These are phyloP conservation scores for Paraphoma chrysanthemicola DNA, from an alignment of 2,329 filamentous ascomycete species.

Conservation along the genomic window DNA sequence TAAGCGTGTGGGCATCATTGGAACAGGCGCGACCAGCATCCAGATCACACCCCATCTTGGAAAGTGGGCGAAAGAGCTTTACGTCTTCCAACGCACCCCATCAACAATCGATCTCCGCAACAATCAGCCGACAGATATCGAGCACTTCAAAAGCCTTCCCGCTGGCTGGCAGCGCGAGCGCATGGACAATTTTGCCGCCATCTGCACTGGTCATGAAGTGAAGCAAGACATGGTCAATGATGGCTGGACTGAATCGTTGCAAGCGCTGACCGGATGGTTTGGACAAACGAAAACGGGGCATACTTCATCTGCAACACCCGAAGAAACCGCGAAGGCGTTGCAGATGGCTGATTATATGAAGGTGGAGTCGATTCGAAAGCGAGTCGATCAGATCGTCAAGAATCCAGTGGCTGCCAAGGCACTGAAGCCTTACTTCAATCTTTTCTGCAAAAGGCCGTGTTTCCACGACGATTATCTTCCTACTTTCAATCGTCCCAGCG, in stretches of 20 bases:
- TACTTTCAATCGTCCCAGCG: slow-evolving; percentile 65
- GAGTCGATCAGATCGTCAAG: slow-evolving; percentile 58
- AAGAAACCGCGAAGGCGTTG: slow-evolving; percentile 19
- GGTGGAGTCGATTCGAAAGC: slow-evolving; percentile 53
- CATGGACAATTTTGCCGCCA: slow-evolving; percentile 52
- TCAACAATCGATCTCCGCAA: slow-evolving; percentile 50
- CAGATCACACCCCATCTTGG: slow-evolving; percentile 50
- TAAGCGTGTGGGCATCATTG: slow-evolving; percentile 43
- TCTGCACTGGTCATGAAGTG: slow-evolving; percentile 41
- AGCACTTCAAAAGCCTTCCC: slow-evolving; percentile 16
- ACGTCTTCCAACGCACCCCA: slow-evolving; percentile 64
- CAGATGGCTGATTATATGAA: slow-evolving; percentile 46
- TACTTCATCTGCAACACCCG: background rate
- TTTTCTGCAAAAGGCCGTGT: slow-evolving; percentile 69
- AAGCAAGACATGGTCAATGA: slow-evolving; percentile 56
- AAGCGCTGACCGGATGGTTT: slow-evolving; percentile 13
- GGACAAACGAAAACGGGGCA: slow-evolving; percentile 3
- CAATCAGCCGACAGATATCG: slow-evolving; percentile 19
- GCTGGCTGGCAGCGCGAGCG: slow-evolving; percentile 60
- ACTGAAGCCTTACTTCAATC: slow-evolving; percentile 66
- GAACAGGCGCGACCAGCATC: slow-evolving; percentile 41
- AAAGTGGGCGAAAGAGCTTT: slow-evolving; percentile 58
- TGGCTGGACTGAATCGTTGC: slow-evolving; percentile 53
- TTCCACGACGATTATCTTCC: slow-evolving; percentile 68
- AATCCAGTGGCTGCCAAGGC: slow-evolving; percentile 59